Base-by-base conservation (phyloP, 768 basidiomycete genomes). In the Panaeolus cyanescens region DNA sequence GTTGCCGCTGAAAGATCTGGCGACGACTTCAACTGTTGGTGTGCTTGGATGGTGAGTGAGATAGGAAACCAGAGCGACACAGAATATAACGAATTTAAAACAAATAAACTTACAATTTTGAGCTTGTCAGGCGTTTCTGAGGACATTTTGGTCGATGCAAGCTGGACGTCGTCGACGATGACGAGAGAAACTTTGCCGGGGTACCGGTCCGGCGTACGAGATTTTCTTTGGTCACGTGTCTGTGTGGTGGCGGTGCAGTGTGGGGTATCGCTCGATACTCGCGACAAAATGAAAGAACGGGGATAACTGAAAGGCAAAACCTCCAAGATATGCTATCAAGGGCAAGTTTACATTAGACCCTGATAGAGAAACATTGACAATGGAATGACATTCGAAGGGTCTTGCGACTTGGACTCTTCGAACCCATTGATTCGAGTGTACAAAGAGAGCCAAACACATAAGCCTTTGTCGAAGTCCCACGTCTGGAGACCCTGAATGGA, bases 1-100 rank as follows among this genome's bases (percentile, higher is more conserved):
- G 96, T 98, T 5, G 92, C 95, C 5, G 92, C 87, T 17, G 93
- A 92, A 65, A 95, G 80, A 71, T 96, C 92, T 37, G 88, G 79
- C 19, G 93, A 90, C 58, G 93, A 93, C 66, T 89, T 89, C 75
- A 99, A 84, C 96, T 98, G 67, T 28, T 64, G 54, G 61, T 30
- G 25, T 13, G 10, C 45, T 50, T 50, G 45, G 40, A 50, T 50
- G 28, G 4, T 55, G 39, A 42, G 39, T 53, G 34, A 19, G 39
- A 9, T 31, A 8, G 39, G 39, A 37, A 31, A 58, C 20, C 5
- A 33, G 30, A 22, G 10, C n/a, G n/a, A n/a, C n/a, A n/a, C n/a
- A 54, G 25, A 59, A 19, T 33, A 50, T 6, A 31, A 36, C 25
- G 6, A 28, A n/a, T n/a, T n/a, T n/a, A n/a, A n/a, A n/a, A n/a